Percentiles rank a stretch among this genome's conserved stretches.
Conservation (phyloP, 148 eudicot species). For the Nepenthes mirabilis region DNA sequence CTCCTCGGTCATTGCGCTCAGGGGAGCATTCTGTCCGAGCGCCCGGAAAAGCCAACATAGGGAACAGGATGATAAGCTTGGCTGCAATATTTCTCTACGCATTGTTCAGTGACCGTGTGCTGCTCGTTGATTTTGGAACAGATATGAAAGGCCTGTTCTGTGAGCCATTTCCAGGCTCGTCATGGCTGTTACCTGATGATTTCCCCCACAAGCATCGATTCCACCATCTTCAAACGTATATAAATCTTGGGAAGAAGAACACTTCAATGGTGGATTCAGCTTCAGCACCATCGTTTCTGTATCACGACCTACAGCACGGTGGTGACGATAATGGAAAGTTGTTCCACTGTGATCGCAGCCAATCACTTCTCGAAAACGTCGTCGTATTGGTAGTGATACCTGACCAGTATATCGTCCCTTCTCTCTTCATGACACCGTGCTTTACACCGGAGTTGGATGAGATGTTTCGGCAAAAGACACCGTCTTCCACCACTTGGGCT, state of each 20-base stretch:
- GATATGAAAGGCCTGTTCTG: conserved; percentile 58
- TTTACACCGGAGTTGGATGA: conserved; percentile 34
- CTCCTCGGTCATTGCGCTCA: too few relatives aligned
- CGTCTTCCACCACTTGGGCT: conserved; percentile 54
- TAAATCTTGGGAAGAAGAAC: too few relatives aligned
- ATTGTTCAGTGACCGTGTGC: conserved; percentile 50
- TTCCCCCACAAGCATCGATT: conserved; percentile 43
- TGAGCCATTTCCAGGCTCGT: conserved; percentile 59
- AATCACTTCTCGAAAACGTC: conserved; percentile 21
- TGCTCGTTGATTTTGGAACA: conserved; percentile 51
- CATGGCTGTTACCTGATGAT: conserved; percentile 59
- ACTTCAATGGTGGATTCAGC: conserved; percentile 10
- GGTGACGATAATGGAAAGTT: conserved; percentile 33
- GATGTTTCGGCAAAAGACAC: conserved; percentile 43
- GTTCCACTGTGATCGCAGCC: conserved; percentile 57
- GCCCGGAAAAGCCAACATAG: too few relatives aligned
- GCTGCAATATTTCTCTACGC: conserved; percentile 71
- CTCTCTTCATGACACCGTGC: conserved; percentile 39
- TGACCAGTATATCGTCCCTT: conserved; percentile 58
- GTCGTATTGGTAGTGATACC: conserved; percentile 41
- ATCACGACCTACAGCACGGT: conserved; percentile 48
- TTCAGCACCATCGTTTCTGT: conserved; percentile 14
- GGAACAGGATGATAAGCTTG: conserved; percentile 59
- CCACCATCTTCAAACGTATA: conserved; percentile 20
- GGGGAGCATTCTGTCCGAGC: too few relatives aligned